Percentiles rank a stretch among this genome's conserved stretches.
Conservation (phyloP, 805 yeast genomes). For the Monosporozyma servazzii region DNA sequence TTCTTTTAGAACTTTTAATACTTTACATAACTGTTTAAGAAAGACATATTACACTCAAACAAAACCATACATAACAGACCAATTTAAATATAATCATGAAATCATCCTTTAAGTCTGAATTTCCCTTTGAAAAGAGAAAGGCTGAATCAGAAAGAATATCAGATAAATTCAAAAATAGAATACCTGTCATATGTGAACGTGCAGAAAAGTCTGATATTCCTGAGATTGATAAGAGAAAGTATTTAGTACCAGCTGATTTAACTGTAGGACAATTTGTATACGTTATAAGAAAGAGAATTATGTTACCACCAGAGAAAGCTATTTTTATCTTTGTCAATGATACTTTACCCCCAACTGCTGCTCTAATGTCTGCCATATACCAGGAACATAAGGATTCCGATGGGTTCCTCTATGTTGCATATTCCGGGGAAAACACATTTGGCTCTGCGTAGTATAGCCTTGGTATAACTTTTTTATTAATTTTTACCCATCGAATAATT, state of each 20-base stretch:
- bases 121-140: constrained; percentile 89
- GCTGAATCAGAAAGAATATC: constrained; percentile 90
- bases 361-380: constrained; percentile 87
- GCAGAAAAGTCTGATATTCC: constrained; percentile 95
- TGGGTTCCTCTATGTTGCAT: constrained; percentile 90
- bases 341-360: constrained; percentile 95
- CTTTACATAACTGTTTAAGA: constrained; percentile 5
- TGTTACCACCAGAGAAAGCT: constrained; percentile 94
- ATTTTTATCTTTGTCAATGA: constrained; percentile 95
- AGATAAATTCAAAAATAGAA: constrained; percentile 80
- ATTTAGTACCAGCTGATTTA: constrained; percentile 89
- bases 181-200: constrained; percentile 94
- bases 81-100: constrained; percentile 16
- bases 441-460: constrained; percentile 34
- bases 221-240: constrained; percentile 93
- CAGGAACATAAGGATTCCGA: constrained; percentile 97
- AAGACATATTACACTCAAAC: neutral
- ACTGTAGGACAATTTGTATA: constrained; percentile 98
- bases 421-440: constrained; percentile 96
- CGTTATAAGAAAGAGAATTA: constrained; percentile 92
- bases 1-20: neutral
- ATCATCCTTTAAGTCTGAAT: constrained; percentile 44
- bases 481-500: neutral
- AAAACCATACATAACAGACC: neutral
- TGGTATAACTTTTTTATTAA: neutral